Conservation (phyloP, 1,284 basidiomycete species). For the Ceratobasidium theobromae region DNA sequence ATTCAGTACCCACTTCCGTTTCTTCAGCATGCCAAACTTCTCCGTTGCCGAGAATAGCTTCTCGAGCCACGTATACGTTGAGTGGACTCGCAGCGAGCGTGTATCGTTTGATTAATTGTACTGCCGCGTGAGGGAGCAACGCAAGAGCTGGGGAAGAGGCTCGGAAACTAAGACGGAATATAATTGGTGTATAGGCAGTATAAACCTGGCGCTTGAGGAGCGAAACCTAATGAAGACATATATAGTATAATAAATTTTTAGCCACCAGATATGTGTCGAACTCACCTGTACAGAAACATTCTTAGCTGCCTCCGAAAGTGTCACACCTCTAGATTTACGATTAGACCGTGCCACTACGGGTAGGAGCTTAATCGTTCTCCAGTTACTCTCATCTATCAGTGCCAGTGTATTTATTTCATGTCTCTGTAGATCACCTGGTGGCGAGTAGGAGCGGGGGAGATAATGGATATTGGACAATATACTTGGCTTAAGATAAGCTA, state of each 20-base stretch:
- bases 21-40: slow-evolving; percentile 27
- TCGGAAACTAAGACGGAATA: slow-evolving; percentile 8
- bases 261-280: background rate
- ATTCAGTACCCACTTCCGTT: slow-evolving; percentile 6
- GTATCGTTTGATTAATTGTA: slow-evolving; percentile 17
- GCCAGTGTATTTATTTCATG: background rate
- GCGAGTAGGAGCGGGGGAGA: slow-evolving; percentile 7
- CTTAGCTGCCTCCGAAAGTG: background rate
- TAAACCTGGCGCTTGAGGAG: slow-evolving; percentile 14
- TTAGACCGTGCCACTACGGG: background rate
- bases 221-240: background rate
- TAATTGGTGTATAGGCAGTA: slow-evolving; percentile 10
- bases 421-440: background rate
- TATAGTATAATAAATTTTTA: background rate
- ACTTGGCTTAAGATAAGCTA: background rate
- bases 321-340: background rate
- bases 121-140: slow-evolving; percentile 11
- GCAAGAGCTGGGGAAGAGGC: slow-evolving; percentile 17
- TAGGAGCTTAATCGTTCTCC: background rate
- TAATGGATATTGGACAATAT: slow-evolving; percentile 11
- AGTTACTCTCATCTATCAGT: background rate
- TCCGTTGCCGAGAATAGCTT: slow-evolving; percentile 16
- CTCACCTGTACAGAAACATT: slow-evolving; percentile 7
- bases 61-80: slow-evolving; percentile 1
- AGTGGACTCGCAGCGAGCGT: background rate